Evolutionary conservation across 2,329 filamentous ascomycete genomes (phyloP).

Genomic region (Graphiopsis chlorocephala): DNA sequence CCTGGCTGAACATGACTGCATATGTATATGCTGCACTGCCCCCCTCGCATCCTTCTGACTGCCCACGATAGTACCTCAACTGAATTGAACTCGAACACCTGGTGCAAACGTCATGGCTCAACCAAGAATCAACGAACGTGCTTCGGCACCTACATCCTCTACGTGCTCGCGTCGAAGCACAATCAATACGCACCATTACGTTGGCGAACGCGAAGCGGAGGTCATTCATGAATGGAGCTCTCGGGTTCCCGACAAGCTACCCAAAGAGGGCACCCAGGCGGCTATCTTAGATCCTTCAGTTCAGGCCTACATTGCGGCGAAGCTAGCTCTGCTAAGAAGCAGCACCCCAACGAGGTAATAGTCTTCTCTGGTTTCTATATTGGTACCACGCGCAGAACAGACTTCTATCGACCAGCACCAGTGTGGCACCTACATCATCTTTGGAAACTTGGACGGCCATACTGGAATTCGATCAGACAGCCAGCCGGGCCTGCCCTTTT

Average conservation of each 20-base stretch:
- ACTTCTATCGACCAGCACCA: not conserved
- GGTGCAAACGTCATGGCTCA: slow-evolving; percentile 3
- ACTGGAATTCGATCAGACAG: not conserved
- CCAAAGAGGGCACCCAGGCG: slow-evolving; percentile 2
- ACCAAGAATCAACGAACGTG: not conserved
- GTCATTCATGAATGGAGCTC: slow-evolving; percentile 31
- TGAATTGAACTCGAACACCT: not conserved
- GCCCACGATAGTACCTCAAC: not conserved
- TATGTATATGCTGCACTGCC: slow-evolving; percentile 6
- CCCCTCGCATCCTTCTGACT: not conserved
- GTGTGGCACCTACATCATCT: not conserved
- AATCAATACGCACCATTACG: slow-evolving; percentile 20
- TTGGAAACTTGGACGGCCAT: not conserved
- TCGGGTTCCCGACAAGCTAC: slow-evolving; percentile 23
- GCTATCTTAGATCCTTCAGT: slow-evolving; percentile 27
- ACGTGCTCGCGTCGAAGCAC: not conserved
- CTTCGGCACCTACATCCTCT: not conserved
- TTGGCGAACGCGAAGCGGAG: slow-evolving; percentile 23
- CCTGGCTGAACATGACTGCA: not conserved
- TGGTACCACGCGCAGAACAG: not conserved
- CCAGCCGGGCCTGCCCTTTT: slow-evolving; percentile 1
- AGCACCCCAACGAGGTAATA: slow-evolving; percentile 17
- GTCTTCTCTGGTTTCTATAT: not conserved
- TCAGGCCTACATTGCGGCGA: slow-evolving; percentile 36
- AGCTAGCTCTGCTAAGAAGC: slow-evolving; percentile 35